phyloP scores from a whole-genome alignment of 2,329 filamentous ascomycete genomes.

The Elsinoe fawcettii region DNA sequence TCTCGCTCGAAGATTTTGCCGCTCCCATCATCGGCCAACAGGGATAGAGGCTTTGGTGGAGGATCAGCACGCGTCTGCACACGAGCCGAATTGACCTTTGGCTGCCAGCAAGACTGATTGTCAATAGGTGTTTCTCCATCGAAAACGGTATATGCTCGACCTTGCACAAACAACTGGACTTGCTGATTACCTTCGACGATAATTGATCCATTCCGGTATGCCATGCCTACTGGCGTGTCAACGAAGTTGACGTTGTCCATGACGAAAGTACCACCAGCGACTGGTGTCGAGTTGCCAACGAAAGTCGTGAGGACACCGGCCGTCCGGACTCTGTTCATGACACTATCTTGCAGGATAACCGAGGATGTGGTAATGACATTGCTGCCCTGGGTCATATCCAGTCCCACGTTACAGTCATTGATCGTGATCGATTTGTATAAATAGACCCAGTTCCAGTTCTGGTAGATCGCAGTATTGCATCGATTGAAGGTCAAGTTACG shows the following conservation, averaged over 20 bases:
- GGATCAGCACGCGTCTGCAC: constrained; percentile 18
- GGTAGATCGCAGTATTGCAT: constrained; percentile 74
- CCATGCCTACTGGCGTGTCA: constrained; percentile 57
- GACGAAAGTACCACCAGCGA: constrained; percentile 64
- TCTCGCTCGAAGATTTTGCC: constrained; percentile 20
- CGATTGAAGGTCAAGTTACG: constrained; percentile 75
- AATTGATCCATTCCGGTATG: constrained; percentile 43
- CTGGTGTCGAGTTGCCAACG: constrained; percentile 46
- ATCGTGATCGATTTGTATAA: constrained; percentile 68
- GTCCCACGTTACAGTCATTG: constrained; percentile 48
- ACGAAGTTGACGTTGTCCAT: constrained; percentile 74
- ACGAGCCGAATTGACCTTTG: constrained; percentile 23
- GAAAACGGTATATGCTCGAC: constrained; percentile 53
- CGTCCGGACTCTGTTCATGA: constrained; percentile 55
- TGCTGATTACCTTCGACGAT: constrained; percentile 60
- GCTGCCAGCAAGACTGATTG: constrained; percentile 26
- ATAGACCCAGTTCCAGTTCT: constrained; percentile 93
- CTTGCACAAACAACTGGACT: constrained; percentile 63
- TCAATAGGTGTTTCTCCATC: constrained; percentile 27
- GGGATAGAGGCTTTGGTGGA: constrained; percentile 18
- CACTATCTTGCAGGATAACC: constrained; percentile 62
- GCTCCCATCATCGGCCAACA: constrained; percentile 20
- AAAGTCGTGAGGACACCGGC: constrained; percentile 63
- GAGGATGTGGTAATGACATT: constrained; percentile 62
- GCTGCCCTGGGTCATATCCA: constrained; percentile 60